A percentile compares a stretch with the other conserved stretches of the same genome.
Conservation (phyloP, 345 rosid genomes). For the Eucalyptus erythrocorys region DNA sequence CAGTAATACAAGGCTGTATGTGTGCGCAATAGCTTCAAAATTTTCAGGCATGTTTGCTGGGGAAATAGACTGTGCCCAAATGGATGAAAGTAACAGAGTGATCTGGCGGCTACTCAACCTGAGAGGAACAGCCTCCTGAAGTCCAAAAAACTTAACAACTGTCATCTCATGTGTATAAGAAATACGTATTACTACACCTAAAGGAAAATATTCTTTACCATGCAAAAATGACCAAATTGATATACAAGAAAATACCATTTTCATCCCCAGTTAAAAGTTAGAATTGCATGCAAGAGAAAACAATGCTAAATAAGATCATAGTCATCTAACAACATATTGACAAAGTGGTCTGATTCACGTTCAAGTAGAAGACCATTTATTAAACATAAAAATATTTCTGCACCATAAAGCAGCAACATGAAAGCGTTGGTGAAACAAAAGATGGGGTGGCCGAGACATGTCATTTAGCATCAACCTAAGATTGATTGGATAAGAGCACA, state of each 20-base stretch:
- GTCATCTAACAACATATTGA: not conserved
- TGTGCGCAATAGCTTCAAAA: constrained; percentile 92
- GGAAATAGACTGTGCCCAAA: constrained; percentile 91
- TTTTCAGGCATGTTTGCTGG: constrained; percentile 80
- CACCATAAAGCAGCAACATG: not conserved
- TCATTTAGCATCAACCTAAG: not conserved
- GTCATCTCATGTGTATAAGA: not conserved
- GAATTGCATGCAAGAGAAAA: not conserved
- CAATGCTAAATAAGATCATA: not conserved
- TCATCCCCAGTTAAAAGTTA: not conserved
- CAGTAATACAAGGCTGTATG: constrained; percentile 77
- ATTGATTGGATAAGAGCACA: not conserved
- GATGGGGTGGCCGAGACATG: not conserved
- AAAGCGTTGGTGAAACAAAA: not conserved
- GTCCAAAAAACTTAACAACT: not conserved
- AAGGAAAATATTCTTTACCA: not conserved
- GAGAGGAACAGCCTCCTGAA: constrained; percentile 56
- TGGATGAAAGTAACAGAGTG: constrained; percentile 79
- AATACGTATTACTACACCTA: not conserved
- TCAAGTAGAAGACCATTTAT: not conserved
- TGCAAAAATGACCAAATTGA: not conserved
- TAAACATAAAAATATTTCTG: not conserved
- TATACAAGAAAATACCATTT: not conserved
- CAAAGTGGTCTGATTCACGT: not conserved
- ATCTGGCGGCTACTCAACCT: constrained; percentile 94